Evolutionary conservation across 345 rosid species (phyloP).

Genomic region (Populus davidiana): DNA sequence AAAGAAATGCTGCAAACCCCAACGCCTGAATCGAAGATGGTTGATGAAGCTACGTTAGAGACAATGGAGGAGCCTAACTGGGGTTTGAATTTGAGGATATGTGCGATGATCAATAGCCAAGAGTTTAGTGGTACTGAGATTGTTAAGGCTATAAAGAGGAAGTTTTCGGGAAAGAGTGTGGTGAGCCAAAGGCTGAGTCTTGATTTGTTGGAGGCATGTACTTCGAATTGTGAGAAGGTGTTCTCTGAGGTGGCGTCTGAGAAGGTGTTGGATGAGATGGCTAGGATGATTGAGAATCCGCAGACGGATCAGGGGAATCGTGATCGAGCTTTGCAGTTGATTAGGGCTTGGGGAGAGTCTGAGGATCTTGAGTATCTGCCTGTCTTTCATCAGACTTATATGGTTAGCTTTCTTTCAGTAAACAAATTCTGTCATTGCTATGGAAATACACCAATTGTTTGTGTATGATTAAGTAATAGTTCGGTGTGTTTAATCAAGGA

Average conservation of each 20-base stretch:
- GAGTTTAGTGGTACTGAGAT: conserved; percentile 65
- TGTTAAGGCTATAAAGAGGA: conserved; percentile 65
- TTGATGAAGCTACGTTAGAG: conserved; percentile 80
- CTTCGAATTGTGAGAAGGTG: conserved; percentile 73
- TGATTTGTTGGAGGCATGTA: conserved; percentile 70
- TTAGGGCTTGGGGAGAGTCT: conserved; percentile 80
- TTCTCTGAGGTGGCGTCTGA: conserved; percentile 77
- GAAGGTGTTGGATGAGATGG: conserved; percentile 85
- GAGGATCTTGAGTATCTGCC: conserved; percentile 75
- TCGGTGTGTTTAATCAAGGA: background rate
- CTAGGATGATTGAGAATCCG: conserved; percentile 58
- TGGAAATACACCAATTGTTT: background rate
- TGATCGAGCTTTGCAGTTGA: conserved; percentile 57
- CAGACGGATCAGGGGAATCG: conserved; percentile 51
- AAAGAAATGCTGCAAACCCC: conserved; percentile 80
- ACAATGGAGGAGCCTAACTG: conserved; percentile 71
- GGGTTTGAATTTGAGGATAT: conserved; percentile 90
- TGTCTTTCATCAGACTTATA: conserved; percentile 68
- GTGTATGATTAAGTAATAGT: background rate
- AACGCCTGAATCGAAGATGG: conserved; percentile 73
- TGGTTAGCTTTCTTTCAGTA: conserved; percentile 31
- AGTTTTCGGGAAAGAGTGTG: conserved; percentile 53
- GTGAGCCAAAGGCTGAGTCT: conserved; percentile 66
- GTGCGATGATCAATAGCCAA: conserved; percentile 66
- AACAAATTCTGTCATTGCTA: background rate